Evolutionary conservation across 257 asterid genomes (phyloP).

Genomic region (Hygrophila difformis): DNA sequence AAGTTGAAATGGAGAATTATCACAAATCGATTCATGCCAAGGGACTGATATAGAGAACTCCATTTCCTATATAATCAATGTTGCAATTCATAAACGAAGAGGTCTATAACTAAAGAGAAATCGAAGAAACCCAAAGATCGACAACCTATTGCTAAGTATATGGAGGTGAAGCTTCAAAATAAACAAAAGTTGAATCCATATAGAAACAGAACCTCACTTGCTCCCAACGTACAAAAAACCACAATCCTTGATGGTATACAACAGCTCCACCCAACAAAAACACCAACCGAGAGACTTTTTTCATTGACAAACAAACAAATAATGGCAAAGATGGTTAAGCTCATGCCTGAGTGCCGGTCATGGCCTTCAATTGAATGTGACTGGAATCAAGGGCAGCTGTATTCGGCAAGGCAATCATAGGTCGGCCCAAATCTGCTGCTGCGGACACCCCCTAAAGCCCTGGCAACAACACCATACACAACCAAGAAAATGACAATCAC

Average conservation of each 20-base stretch:
- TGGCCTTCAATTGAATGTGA: conserved; percentile 83
- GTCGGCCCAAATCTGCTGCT: conserved; percentile 74
- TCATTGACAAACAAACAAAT: conserved; percentile 5
- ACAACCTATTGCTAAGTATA: no score
- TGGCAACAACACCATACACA: conserved; percentile 45
- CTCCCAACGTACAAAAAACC: conserved; percentile 9
- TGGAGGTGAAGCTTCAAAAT: no score
- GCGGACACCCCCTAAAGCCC: conserved; percentile 47
- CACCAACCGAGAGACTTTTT: conserved; percentile 18
- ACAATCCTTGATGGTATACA: conserved; percentile 10
- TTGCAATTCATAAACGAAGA: no score
- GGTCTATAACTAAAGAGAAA: no score
- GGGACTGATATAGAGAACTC: no score
- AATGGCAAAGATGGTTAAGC: conserved; percentile 1
- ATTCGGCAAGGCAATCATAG: conserved; percentile 66
- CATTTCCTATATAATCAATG: no score
- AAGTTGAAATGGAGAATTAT: no score
- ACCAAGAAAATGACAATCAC: conserved; percentile 47
- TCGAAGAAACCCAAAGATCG: no score
- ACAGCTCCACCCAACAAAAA: conserved; percentile 7
- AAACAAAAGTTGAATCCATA: conserved; percentile 14
- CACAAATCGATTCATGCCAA: no score
- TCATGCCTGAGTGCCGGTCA: conserved; percentile 83
- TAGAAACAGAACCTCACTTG: conserved; percentile 12
- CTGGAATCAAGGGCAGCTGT: conserved; percentile 40